phyloP scores from a whole-genome alignment of 495 filamentous ascomycete genomes.

The Penicillium bovifimosum region DNA sequence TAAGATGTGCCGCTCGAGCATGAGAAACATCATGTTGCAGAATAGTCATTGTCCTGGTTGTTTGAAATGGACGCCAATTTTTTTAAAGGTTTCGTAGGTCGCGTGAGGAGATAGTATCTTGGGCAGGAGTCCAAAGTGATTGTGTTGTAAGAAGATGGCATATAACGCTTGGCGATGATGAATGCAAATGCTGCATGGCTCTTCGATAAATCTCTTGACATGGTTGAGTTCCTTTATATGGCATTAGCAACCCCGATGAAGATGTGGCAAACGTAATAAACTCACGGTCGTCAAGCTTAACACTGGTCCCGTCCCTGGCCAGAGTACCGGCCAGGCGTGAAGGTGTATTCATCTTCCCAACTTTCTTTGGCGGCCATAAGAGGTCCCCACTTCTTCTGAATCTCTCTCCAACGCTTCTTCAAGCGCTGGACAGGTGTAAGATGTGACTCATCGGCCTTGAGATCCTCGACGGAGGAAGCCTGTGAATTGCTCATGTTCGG shows the following conservation, averaged over 20 bases:
- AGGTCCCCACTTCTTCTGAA: conserved; percentile 4
- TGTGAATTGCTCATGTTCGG: background rate
- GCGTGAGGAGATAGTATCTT: background rate
- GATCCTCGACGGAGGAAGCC: background rate
- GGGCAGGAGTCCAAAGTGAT: background rate
- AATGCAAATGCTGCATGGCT: too few species aligned
- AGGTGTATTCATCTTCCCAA: conserved; percentile 6
- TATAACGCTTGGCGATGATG: background rate
- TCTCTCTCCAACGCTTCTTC: background rate
- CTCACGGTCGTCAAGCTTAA: background rate
- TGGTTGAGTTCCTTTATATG: background rate
- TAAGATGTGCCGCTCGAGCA: background rate
- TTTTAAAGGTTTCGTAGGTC: background rate
- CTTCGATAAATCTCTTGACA: background rate
- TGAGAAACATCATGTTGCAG: background rate
- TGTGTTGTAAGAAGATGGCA: background rate
- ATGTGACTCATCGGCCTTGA: background rate
- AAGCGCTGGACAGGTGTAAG: background rate
- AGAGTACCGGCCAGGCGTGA: conserved; percentile 3
- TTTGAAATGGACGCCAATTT: background rate
- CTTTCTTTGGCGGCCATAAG: conserved; percentile 7
- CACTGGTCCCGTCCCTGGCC: background rate
- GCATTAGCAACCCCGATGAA: background rate
- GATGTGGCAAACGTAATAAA: background rate
- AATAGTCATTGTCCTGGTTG: background rate